Evolutionary conservation across 2,329 filamentous ascomycete species (phyloP).

Genomic region (Fusarium nygamai): DNA sequence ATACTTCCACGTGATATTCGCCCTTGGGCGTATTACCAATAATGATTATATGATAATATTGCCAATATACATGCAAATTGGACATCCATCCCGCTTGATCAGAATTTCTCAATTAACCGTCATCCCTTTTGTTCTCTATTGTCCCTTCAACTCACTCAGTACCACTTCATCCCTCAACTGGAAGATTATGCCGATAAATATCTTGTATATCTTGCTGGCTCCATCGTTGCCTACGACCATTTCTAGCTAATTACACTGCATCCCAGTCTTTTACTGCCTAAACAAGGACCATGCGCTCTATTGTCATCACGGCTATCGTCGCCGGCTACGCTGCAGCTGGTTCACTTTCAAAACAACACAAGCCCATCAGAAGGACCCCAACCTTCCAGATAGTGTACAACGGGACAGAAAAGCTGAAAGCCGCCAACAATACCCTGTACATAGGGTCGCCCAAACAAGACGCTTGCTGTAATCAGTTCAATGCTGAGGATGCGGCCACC

Average conservation of each 20-base stretch:
- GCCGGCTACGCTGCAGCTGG: background rate
- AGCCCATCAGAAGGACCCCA: background rate
- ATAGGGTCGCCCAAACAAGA: background rate
- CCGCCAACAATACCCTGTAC: background rate
- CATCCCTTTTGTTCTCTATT: background rate
- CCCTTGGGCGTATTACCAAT: background rate
- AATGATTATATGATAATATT: background rate
- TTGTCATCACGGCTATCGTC: background rate
- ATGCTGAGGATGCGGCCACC: background rate
- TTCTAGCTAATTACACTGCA: background rate
- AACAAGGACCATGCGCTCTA: background rate
- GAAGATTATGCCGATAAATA: background rate
- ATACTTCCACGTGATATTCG: background rate
- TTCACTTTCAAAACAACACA: background rate
- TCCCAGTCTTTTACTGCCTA: background rate
- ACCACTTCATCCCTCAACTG: background rate
- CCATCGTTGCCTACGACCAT: accelerated
- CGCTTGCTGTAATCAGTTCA: background rate
- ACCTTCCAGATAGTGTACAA: background rate
- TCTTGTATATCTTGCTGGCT: background rate
- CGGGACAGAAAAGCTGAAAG: background rate
- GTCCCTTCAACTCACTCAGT: background rate
- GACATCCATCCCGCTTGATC: background rate
- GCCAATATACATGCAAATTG: background rate
- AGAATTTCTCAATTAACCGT: background rate